These are phyloP conservation scores for Xerocomellus dryophilus DNA, from an alignment of 768 basidiomycete species.

Conservation along the genomic window DNA sequence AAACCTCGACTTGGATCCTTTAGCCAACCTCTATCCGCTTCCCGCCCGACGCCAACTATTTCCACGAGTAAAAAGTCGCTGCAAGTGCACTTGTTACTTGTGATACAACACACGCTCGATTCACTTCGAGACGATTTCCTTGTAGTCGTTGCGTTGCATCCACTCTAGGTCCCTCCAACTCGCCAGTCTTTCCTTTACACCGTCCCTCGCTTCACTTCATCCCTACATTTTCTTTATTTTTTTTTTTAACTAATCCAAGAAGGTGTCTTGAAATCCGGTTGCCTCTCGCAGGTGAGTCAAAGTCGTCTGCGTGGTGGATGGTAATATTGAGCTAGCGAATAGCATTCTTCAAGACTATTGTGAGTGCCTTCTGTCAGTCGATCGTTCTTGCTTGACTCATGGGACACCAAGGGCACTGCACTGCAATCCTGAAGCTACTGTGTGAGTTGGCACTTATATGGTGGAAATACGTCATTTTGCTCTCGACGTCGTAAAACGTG, in stretches of 20 bases:
- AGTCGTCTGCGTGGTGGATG: not conserved
- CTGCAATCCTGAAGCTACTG: not conserved
- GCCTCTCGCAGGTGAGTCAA: constrained; percentile 18
- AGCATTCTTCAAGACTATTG: constrained; percentile 13
- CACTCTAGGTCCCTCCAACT: constrained; percentile 27
- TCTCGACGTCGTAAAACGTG: constrained; percentile 40
- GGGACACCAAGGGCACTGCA: not conserved
- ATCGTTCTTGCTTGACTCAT: constrained; percentile 7
- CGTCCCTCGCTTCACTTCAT: constrained; percentile 29
- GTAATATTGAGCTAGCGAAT: constrained; percentile 2
- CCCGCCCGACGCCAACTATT: constrained; percentile 23
- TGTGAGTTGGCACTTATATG: constrained; percentile 21
- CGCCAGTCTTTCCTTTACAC: constrained; percentile 36
- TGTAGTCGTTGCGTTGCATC: constrained; percentile 28
- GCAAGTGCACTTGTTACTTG: constrained; percentile 25
- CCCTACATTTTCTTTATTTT: constrained; percentile 17
- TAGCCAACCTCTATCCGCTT: constrained; percentile 20
- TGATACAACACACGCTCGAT: constrained; percentile 43
- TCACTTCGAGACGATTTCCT: constrained; percentile 50
- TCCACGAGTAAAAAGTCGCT: constrained; percentile 28
- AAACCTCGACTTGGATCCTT: constrained; percentile 37
- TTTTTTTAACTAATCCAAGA: constrained; percentile 18
- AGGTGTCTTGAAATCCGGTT: constrained; percentile 13
- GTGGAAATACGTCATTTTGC: constrained; percentile 28
- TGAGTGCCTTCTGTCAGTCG: constrained; percentile 10